Evolutionary conservation across 306 rosid species (phyloP).

Genomic region (Argentina anserina): DNA sequence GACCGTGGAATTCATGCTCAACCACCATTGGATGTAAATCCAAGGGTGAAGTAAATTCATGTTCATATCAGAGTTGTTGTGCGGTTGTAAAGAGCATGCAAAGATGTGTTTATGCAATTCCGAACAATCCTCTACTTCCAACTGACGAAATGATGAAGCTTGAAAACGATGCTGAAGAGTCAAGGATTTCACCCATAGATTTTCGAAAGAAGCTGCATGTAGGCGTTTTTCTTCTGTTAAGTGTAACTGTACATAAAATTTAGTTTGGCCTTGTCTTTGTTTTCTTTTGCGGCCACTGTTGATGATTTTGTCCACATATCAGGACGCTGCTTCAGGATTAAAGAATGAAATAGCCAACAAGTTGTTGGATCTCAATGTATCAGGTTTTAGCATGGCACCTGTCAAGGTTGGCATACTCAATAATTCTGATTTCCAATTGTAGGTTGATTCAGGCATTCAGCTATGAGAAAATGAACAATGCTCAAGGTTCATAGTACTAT

Average conservation of each 20-base stretch:
- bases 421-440: conserved; percentile 5
- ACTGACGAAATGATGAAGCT: conserved; percentile 59
- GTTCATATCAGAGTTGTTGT: conserved; percentile 79
- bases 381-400: conserved; percentile 74
- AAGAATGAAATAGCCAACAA: conserved; percentile 69
- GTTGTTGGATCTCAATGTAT: conserved; percentile 60
- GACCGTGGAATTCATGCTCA: too few relatives aligned
- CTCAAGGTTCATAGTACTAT: conserved; percentile 10
- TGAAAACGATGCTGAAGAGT: conserved; percentile 59
- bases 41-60: too few relatives aligned
- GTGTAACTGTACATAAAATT: neutral
- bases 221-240: conserved; percentile 22
- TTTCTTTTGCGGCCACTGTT: conserved; percentile 21
- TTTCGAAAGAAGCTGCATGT: conserved; percentile 65
- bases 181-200: conserved; percentile 54
- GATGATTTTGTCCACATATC: conserved; percentile 12
- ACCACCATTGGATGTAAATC: too few relatives aligned
- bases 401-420: conserved; percentile 66
- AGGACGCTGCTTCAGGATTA: conserved; percentile 65
- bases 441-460: conserved; percentile 8
- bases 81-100: conserved; percentile 81
- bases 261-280: conserved; percentile 14
- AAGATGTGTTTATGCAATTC: conserved; percentile 87
- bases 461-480: conserved; percentile 13
- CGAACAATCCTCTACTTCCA: conserved; percentile 42